Conservation (phyloP, 345 rosid genomes). For the Nephelium lappaceum region DNA sequence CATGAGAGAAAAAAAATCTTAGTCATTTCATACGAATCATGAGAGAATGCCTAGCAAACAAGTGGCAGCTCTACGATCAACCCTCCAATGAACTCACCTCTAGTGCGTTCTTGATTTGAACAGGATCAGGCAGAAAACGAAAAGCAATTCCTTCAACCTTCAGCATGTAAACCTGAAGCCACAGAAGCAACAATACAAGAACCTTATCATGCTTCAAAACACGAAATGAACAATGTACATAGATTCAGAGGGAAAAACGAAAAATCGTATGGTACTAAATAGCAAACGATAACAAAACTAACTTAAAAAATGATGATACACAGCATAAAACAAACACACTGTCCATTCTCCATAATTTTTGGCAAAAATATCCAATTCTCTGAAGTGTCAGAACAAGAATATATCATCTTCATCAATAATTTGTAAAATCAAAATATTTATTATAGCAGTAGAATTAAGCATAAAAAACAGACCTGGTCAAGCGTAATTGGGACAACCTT, state of each 20-base stretch:
- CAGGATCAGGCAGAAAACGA: constrained; percentile 90
- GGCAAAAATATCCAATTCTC: neutral
- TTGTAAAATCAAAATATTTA: too few species aligned
- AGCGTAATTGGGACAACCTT: constrained; percentile 90
- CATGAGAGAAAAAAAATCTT: too few species aligned
- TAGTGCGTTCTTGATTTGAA: constrained; percentile 87
- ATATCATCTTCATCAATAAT: neutral
- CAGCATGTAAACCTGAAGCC: constrained; percentile 69
- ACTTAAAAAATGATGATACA: neutral
- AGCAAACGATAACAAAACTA: neutral
- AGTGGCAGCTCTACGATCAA: neutral
- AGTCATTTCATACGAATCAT: neutral
- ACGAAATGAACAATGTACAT: neutral
- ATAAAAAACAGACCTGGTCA: constrained; percentile 75
- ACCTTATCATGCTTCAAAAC: neutral
- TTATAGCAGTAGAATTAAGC: too few species aligned
- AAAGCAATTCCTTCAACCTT: constrained; percentile 97
- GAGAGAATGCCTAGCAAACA: constrained; percentile 3
- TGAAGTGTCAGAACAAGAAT: neutral
- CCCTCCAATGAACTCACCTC: constrained; percentile 59
- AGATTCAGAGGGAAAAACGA: neutral
- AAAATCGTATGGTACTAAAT: neutral
- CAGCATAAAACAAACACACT: neutral
- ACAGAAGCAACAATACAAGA: constrained; percentile 17
- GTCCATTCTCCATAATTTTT: neutral